Conservation (phyloP, 192 early-diverging fungal genomes). For the Podochytrium sp. region DNA sequence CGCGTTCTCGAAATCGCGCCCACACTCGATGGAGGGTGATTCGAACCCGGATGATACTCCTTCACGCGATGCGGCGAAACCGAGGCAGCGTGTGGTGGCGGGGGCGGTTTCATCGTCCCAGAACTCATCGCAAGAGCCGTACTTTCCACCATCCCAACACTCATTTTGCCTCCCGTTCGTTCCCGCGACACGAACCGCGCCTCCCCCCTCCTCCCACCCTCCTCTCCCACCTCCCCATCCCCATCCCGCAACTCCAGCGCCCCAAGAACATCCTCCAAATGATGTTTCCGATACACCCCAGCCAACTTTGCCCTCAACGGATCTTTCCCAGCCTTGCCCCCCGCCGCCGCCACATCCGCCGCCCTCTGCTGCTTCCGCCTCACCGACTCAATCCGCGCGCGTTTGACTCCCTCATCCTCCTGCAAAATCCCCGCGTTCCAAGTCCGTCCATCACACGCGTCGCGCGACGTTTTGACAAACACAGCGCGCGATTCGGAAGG, state of each 20-base stretch:
- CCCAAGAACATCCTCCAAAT: slow-evolving; percentile 5
- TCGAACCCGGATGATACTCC: too few species aligned
- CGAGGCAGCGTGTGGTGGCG: too few species aligned
- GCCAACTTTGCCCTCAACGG: neutral
- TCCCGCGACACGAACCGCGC: neutral
- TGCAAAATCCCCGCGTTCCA: slow-evolving; percentile 22
- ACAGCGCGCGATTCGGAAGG: neutral
- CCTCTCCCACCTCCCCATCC: neutral
- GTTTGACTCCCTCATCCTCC: slow-evolving; percentile 2
- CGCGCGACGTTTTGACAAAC: slow-evolving; percentile 27
- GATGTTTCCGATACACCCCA: slow-evolving; percentile 11
- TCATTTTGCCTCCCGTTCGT: neutral
- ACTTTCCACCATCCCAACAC: neutral
- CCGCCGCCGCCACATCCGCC: neutral
- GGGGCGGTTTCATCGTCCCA: neutral
- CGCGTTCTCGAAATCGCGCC: neutral
- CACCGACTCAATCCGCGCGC: neutral
- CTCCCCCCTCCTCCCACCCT: neutral
- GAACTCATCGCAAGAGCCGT: neutral
- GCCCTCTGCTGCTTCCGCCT: neutral
- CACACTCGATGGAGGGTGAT: too few species aligned
- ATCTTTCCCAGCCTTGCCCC: too few species aligned
- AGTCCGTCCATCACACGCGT: slow-evolving; percentile 15
- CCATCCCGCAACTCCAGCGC: neutral
- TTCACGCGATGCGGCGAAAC: neutral